Percentiles rank a stretch among this genome's conserved stretches.
Evolutionary conservation across 2,329 filamentous ascomycete species (phyloP).

Genomic region (Ophiostoma pallidulum): DNA sequence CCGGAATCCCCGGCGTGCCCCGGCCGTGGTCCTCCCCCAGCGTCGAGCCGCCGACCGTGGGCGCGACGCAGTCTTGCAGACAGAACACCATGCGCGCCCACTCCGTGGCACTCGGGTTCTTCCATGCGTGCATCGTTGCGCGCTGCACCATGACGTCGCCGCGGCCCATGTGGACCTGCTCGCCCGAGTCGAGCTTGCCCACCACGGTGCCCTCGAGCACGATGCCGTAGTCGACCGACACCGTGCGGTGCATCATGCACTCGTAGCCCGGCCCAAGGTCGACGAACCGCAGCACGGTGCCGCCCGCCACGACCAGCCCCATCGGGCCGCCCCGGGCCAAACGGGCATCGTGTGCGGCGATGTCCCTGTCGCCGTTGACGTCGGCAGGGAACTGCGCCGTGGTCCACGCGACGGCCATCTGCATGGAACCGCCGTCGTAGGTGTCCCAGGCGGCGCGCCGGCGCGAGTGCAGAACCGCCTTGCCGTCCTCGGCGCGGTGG

Average conservation of each 20-base stretch:
- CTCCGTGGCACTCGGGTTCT: slow-evolving; percentile 35
- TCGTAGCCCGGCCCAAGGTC: slow-evolving; percentile 25
- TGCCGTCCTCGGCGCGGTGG: slow-evolving; percentile 13
- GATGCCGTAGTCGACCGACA: slow-evolving; percentile 20
- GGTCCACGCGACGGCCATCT: slow-evolving; percentile 18
- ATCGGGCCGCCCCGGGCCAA: slow-evolving; percentile 12
- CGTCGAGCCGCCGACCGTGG: slow-evolving; percentile 13
- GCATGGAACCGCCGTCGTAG: slow-evolving; percentile 10
- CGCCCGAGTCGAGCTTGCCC: slow-evolving; percentile 16
- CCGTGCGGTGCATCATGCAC: slow-evolving; percentile 24
- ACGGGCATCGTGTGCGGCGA: slow-evolving; percentile 14
- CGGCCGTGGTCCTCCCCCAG: slow-evolving; percentile 15
- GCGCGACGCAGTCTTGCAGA: slow-evolving; percentile 27
- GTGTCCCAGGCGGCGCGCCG: slow-evolving; percentile 12
- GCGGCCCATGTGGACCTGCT: slow-evolving; percentile 12
- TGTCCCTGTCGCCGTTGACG: slow-evolving; percentile 16
- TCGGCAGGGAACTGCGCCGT: slow-evolving; percentile 15
- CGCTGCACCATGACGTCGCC: slow-evolving; percentile 32
- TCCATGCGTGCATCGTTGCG: slow-evolving; percentile 45
- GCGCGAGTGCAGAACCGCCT: slow-evolving; percentile 15
- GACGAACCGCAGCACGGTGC: slow-evolving; percentile 20
- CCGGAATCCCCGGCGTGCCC: slow-evolving; percentile 3
- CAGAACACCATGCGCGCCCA: slow-evolving; percentile 39
- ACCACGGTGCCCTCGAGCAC: slow-evolving; percentile 16
- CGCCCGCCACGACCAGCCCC: slow-evolving; percentile 16